Percentiles rank a stretch among this genome's conserved stretches.
Conservation (phyloP, 805 yeast genomes). For the Saturnispora serradocipensis region DNA sequence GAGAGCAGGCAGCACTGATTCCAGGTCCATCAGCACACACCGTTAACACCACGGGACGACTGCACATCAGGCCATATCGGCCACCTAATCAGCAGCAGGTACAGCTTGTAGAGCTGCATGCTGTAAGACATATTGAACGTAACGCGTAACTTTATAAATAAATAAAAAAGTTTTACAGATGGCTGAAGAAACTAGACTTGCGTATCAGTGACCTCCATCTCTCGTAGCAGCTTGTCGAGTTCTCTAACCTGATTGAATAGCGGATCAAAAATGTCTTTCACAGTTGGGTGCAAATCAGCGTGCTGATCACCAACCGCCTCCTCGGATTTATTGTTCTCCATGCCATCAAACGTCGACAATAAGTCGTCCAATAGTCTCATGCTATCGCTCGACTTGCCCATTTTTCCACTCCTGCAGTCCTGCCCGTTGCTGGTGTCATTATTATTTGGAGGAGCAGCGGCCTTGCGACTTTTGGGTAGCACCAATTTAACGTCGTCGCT, state of each 20-base stretch:
- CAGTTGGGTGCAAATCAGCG: slow-evolving; percentile 32
- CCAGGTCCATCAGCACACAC: too few species aligned
- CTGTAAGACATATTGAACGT: background rate
- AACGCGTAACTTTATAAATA: background rate
- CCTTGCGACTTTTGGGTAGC: slow-evolving; percentile 1
- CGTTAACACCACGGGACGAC: too few species aligned
- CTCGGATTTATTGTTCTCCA: background rate
- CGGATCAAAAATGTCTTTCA: slow-evolving; percentile 49
- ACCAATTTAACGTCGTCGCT: background rate
- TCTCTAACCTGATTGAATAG: slow-evolving; percentile 38
- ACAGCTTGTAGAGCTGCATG: background rate
- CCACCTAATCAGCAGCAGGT: too few species aligned
- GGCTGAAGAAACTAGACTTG: background rate
- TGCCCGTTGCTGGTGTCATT: background rate
- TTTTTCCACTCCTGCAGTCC: background rate
- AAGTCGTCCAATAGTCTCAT: slow-evolving; percentile 29
- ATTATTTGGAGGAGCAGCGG: background rate
- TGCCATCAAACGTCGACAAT: slow-evolving; percentile 15
- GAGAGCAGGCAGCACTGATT: too few species aligned
- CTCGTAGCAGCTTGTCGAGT: slow-evolving; percentile 14
- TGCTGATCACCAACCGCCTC: background rate
- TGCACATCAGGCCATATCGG: background rate
- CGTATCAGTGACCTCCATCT: background rate
- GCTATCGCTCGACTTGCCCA: slow-evolving; percentile 17
- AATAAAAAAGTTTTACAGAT: background rate